These are phyloP conservation scores for Actinomucor elegans DNA, from an alignment of 371 early-diverging fungal species.

Conservation along the genomic window DNA sequence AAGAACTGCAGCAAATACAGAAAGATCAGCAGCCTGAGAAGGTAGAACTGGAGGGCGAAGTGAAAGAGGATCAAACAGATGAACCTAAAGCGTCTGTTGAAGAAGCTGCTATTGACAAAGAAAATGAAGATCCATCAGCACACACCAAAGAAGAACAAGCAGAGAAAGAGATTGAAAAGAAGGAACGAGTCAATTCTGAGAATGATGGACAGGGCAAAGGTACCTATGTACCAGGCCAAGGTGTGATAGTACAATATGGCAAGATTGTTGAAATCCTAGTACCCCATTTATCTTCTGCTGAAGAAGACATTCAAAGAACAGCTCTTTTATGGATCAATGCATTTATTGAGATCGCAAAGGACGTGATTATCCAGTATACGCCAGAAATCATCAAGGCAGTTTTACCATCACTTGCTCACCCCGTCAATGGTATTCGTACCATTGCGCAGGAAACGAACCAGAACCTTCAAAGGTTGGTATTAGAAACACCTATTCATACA, in stretches of 20 bases:
- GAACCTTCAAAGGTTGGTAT: conserved; percentile 70
- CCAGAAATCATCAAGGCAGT: conserved; percentile 76
- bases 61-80: not conserved
- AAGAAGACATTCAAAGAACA: conserved; percentile 85
- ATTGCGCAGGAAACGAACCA: conserved; percentile 77
- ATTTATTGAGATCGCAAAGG: conserved; percentile 77
- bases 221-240: conserved; percentile 68
- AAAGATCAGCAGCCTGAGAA: not conserved
- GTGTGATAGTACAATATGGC: conserved; percentile 77
- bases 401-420: conserved; percentile 82
- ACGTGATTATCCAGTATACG: conserved; percentile 74
- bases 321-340: conserved; percentile 88
- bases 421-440: conserved; percentile 56
- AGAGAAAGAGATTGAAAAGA: not conserved
- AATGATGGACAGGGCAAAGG: conserved; percentile 56
- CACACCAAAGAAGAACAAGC: too few species aligned
- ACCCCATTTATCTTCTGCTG: conserved; percentile 74
- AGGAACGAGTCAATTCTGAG: conserved; percentile 13
- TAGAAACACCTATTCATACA: conserved; percentile 46
- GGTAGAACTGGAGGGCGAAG: not conserved
- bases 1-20: not conserved
- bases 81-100: too few species aligned
- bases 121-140: too few species aligned
- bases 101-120: too few species aligned
- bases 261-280: conserved; percentile 78